Conservation (phyloP, 2,329 filamentous ascomycete genomes). For the Stromatinia cepivora region DNA sequence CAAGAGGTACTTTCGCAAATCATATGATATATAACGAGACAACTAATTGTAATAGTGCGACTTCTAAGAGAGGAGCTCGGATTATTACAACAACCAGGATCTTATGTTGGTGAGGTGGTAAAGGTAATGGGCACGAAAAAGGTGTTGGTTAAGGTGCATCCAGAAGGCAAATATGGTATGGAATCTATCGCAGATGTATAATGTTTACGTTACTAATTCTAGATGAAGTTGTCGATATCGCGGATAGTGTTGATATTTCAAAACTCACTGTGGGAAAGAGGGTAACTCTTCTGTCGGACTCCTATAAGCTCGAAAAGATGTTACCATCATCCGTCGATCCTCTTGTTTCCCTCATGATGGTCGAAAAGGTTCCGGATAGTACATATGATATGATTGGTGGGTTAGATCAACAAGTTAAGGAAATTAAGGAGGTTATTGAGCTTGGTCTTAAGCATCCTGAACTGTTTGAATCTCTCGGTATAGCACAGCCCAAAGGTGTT, state of each 20-base stretch:
- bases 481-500: conserved; percentile 97
- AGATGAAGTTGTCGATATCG: conserved; percentile 82
- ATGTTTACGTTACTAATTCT: not conserved
- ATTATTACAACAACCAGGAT: conserved; percentile 92
- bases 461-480: conserved; percentile 97
- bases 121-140: conserved; percentile 99
- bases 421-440: conserved; percentile 99
- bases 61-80: conserved; percentile 94
- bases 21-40: not conserved
- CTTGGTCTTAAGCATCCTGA: conserved; percentile 97
- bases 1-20: conserved; percentile 52
- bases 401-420: conserved; percentile 98
- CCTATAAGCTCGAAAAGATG: conserved; percentile 98
- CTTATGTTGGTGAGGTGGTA: conserved; percentile 98
- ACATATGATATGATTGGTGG: conserved; percentile 99
- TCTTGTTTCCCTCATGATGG: conserved; percentile 99
- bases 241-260: conserved; percentile 88
- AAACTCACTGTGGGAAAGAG: conserved; percentile 98
- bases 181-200: not conserved
- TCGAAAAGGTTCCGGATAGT: conserved; percentile 98
- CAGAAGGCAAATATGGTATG: conserved; percentile 98
- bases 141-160: conserved; percentile 97
- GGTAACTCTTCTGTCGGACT: conserved; percentile 93
- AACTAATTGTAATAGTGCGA: conserved; percentile 58
- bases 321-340: conserved; percentile 97